Conservation (phyloP, 305 asterid species). For the Petunia hybrid region DNA sequence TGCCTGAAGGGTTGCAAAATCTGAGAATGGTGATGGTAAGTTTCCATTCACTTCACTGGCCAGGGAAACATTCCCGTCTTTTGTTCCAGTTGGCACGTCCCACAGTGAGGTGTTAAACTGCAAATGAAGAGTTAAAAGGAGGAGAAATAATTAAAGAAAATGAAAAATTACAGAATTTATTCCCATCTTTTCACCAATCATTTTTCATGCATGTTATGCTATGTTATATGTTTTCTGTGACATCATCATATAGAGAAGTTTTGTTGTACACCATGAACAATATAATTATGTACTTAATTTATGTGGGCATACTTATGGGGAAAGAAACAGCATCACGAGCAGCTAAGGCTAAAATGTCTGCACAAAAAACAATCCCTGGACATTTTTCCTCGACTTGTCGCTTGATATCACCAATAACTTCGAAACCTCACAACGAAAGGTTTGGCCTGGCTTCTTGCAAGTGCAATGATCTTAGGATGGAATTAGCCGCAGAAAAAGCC, state of each 20-base stretch:
- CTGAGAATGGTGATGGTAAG: conserved; percentile 55
- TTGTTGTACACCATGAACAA: background rate
- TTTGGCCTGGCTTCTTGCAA: conserved; percentile 46
- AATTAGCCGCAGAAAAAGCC: too few relatives aligned
- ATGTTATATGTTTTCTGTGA: background rate
- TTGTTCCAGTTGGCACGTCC: conserved; percentile 58
- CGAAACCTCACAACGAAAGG: conserved; percentile 48
- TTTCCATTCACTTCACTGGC: conserved; percentile 41
- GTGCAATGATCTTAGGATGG: too few relatives aligned
- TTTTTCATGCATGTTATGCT: too few relatives aligned
- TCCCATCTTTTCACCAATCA: too few relatives aligned
- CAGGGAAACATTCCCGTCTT: conserved; percentile 54
- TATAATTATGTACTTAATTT: background rate
- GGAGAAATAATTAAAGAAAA: background rate
- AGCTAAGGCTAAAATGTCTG: conserved; percentile 60
- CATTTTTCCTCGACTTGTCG: conserved; percentile 39
- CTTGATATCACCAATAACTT: conserved; percentile 58
- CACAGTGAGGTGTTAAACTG: conserved; percentile 54
- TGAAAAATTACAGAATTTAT: background rate
- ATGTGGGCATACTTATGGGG: conserved; percentile 33
- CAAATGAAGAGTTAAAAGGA: background rate
- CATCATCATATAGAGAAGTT: background rate
- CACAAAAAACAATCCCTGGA: conserved; percentile 55
- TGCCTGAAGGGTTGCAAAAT: conserved; percentile 46
- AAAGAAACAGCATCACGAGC: conserved; percentile 65